phyloP scores from a whole-genome alignment of 148 eudicot species.

The Silene latifolia region DNA sequence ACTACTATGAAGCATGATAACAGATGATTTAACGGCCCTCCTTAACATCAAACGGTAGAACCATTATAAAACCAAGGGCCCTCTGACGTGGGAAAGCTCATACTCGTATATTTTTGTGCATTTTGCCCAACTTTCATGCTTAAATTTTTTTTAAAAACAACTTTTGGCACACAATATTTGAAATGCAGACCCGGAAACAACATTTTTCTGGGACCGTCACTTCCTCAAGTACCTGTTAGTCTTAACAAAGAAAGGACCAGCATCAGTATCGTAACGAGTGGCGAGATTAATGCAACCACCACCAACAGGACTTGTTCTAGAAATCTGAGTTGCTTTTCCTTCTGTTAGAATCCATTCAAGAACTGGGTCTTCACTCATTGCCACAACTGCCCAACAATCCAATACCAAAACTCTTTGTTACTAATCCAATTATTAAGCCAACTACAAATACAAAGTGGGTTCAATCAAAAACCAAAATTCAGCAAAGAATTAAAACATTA shows the following conservation, averaged over 20 bases:
- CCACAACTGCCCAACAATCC: constrained; percentile 44
- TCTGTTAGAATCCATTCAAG: constrained; percentile 83
- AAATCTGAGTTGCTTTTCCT: constrained; percentile 80
- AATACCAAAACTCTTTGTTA: constrained; percentile 10
- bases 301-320: constrained; percentile 63
- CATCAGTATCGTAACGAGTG: constrained; percentile 79
- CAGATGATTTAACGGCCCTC: no score
- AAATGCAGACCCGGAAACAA: background rate
- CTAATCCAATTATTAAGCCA: background rate
- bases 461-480: constrained; percentile 16
- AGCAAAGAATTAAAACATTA: background rate
- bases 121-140: background rate
- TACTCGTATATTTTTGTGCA: no score
- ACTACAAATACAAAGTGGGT: background rate
- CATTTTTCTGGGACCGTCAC: no score
- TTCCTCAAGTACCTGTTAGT: constrained; percentile 57
- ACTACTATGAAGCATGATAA: no score
- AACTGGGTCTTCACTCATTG: constrained; percentile 80
- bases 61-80: no score
- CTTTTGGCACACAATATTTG: no score
- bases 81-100: no score
- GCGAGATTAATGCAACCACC: constrained; percentile 97
- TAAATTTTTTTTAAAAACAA: no score
- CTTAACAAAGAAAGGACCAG: constrained; percentile 88
- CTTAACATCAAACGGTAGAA: no score